Evolutionary conservation across 2,329 filamentous ascomycete species (phyloP).

Genomic region (Cladosporium colombiae): DNA sequence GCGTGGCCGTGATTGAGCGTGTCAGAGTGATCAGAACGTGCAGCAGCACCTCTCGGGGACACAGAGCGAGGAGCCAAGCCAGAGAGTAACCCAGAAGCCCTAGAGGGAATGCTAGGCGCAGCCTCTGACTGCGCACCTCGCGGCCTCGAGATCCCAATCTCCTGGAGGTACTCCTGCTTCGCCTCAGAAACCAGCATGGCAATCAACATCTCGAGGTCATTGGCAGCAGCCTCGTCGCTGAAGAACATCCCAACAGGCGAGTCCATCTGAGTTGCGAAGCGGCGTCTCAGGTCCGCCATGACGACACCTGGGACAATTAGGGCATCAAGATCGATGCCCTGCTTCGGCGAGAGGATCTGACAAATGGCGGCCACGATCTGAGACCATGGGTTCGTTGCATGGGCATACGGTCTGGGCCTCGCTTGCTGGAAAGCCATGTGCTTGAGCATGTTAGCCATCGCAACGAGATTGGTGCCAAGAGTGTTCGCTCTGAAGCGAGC

Average conservation of each 20-base stretch:
- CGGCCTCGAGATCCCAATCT: background rate
- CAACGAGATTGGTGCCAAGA: background rate
- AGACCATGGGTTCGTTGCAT: background rate
- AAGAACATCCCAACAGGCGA: background rate
- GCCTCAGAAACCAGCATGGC: background rate
- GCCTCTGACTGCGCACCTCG: background rate
- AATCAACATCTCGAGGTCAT: background rate
- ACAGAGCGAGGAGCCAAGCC: background rate
- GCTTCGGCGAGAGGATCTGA: background rate
- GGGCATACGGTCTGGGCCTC: background rate
- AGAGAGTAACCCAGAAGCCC: background rate
- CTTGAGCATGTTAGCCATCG: constrained; percentile 8
- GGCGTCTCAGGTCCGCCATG: background rate
- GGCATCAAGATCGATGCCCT: background rate
- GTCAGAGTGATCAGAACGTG: background rate
- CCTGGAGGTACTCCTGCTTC: background rate
- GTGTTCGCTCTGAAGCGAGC: background rate
- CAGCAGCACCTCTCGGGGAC: background rate
- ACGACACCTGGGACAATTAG: background rate
- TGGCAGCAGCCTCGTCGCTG: background rate
- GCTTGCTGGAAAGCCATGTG: background rate
- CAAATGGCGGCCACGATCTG: background rate
- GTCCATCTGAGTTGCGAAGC: background rate
- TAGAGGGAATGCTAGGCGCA: background rate
- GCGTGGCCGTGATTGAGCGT: background rate